A percentile compares a stretch with the other conserved stretches of the same genome.
phyloP scores from a whole-genome alignment of 768 basidiomycete genomes.

The Trametes gibbosa region DNA sequence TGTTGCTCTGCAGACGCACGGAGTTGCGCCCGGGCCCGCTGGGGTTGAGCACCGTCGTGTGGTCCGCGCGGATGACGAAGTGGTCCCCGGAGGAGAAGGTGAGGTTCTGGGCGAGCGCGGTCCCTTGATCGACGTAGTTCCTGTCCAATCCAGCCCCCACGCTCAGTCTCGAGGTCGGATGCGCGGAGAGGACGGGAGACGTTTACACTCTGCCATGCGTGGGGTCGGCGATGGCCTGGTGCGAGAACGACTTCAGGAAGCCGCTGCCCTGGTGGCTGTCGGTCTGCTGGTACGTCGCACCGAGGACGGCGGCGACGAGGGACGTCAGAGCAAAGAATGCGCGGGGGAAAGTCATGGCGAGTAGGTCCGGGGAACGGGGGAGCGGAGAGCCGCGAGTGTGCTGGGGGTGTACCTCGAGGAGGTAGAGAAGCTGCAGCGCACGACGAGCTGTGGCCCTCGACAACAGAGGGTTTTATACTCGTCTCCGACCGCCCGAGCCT shows the following conservation, averaged over 20 bases:
- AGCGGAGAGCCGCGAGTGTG: neutral
- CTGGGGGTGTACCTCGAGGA: conserved; percentile 9
- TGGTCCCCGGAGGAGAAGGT: conserved; percentile 52
- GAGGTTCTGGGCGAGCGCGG: conserved; percentile 52
- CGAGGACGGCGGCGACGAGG: conserved; percentile 27
- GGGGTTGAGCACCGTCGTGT: conserved; percentile 42
- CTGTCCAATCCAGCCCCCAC: conserved; percentile 23
- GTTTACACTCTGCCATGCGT: conserved; percentile 67
- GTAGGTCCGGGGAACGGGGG: neutral
- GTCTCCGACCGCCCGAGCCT: neutral
- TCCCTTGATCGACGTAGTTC: conserved; percentile 44
- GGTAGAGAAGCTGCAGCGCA: conserved; percentile 11
- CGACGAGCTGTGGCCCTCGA: neutral
- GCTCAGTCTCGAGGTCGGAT: neutral
- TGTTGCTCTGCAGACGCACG: conserved; percentile 53
- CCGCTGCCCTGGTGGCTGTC: conserved; percentile 45
- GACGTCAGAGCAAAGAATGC: conserved; percentile 1
- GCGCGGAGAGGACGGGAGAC: neutral
- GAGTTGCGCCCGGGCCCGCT: conserved; percentile 57
- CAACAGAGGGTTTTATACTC: conserved; percentile 4
- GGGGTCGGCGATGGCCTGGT: conserved; percentile 53
- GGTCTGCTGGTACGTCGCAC: conserved; percentile 44
- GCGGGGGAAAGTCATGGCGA: conserved; percentile 3
- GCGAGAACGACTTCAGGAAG: conserved; percentile 51
- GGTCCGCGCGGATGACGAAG: conserved; percentile 57